Percentiles rank a stretch among this genome's conserved stretches.
Conservation (phyloP, 78 protist genomes). For the Andalucia godoyi region DNA sequence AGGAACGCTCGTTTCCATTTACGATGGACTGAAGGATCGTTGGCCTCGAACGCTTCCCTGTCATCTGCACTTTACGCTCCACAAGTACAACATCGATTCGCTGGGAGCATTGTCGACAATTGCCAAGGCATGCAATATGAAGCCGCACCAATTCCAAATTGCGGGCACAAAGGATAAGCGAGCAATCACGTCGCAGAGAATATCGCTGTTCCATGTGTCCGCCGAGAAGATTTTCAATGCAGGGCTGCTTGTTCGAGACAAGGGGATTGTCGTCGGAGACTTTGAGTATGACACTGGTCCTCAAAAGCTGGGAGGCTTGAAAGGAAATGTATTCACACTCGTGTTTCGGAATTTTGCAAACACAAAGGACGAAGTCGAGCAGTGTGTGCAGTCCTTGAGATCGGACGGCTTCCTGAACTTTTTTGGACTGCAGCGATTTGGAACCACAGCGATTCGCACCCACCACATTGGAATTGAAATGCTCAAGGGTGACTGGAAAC, state of each 20-base stretch:
- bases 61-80: conserved; percentile 20
- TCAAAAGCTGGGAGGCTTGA: conserved; percentile 36
- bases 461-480: conserved; percentile 39
- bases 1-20: background rate
- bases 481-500: background rate
- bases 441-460: conserved; percentile 49
- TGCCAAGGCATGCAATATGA: background rate
- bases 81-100: conserved; percentile 60
- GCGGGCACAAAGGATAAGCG: conserved; percentile 75
- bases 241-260: background rate
- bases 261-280: conserved; percentile 17
- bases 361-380: conserved; percentile 8
- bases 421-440: conserved; percentile 71
- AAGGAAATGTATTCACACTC: conserved; percentile 54
- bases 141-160: conserved; percentile 12
- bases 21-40: background rate
- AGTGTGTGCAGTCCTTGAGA: too few relatives aligned
- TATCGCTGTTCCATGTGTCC: conserved; percentile 13
- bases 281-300: conserved; percentile 9
- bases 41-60: background rate
- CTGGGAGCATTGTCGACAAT: conserved; percentile 7
- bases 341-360: conserved; percentile 36
- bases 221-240: conserved; percentile 25
- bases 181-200: conserved; percentile 55
- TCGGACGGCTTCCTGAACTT: conserved; percentile 53